Conservation (phyloP, 2,329 filamentous ascomycete species). For the Sporothrix brasiliensis region DNA sequence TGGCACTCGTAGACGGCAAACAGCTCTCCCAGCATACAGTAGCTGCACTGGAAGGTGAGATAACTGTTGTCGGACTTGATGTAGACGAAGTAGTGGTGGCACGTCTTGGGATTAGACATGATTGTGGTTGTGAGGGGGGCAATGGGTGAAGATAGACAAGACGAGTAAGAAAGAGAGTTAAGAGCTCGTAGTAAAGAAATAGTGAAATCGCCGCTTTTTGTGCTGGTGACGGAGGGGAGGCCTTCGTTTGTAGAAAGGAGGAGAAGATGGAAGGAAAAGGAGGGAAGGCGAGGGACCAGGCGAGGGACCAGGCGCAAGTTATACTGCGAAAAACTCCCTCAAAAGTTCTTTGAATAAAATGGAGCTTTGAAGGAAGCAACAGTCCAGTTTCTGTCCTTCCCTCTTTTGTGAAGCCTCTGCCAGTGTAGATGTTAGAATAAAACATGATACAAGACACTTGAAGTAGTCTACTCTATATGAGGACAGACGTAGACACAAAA, state of each 20-base stretch:
- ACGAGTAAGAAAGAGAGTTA: not conserved
- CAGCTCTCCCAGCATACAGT: constrained; percentile 66
- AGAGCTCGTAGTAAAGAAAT: not conserved
- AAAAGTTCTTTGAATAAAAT: not conserved
- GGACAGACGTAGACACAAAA: not conserved
- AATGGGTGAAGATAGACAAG: not conserved
- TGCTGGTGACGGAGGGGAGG: not conserved
- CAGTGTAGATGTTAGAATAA: not conserved
- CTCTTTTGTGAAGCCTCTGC: constrained; percentile 7
- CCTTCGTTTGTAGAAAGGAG: not conserved
- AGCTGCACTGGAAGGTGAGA: constrained; percentile 66
- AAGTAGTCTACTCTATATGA: not conserved
- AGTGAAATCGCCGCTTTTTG: not conserved
- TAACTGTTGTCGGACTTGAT: constrained; percentile 68
- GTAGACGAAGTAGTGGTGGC: constrained; percentile 65
- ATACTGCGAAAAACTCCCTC: constrained; percentile 1
- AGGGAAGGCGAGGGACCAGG: not conserved
- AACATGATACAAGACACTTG: not conserved
- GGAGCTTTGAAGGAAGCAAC: not conserved
- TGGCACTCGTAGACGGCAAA: constrained; percentile 71
- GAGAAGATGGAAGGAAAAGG: not conserved
- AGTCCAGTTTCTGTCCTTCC: constrained; percentile 15
- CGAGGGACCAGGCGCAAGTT: not conserved
- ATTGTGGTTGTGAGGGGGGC: not conserved
- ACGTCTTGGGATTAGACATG: constrained; percentile 46